Base-by-base conservation (phyloP, 371 early-diverging fungal genomes). In the Mucor ambiguus region DNA sequence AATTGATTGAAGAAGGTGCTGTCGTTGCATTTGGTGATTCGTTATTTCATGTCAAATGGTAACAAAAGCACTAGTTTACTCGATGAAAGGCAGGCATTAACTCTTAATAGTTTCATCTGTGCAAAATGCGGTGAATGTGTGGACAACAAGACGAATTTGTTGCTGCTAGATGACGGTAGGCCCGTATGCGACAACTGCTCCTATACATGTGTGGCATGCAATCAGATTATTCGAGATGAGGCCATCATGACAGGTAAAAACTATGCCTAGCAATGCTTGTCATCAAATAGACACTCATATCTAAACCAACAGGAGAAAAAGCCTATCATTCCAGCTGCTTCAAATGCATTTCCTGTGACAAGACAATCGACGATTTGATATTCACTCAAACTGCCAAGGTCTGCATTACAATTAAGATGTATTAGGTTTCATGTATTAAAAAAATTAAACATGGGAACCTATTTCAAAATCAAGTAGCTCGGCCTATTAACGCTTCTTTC, bases 101-200 rank as follows among this genome's bases (percentile, higher is more conserved):
- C 7, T 1, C 28, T 43, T 33, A 26, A 26, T 72, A 92, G 92
- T 70, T 93, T 93, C 67, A 82, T 81, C 32, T 93, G 94, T 69
- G 90, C 89, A 9, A 92, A 90, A 66, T 93, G 94, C 75, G 72
- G 73, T 62, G 85, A 79, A 60, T 76, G 84, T 24, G 89, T 92
- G 28, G 90, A 91, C 67, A 86, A 85, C 58, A 89, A 92, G 62
- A 86, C 88, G 38, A 93, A 92, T 65, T 69, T 92, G 33, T 74
- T 94, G 32, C 78, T 94, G 44, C 80, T 94, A 22, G 87, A 90
- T 12, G 92, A 94, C 63, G 92, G 93, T 12, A 85, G 87, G 65
- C 93, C 93, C 14, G 87, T 95, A 35, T 94, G 96, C 64, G 90
- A 90, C 60, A 86, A 93, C 55, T 95, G 96, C 72, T 92, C 93